phyloP scores from a whole-genome alignment of 2,329 filamentous ascomycete genomes.

The Scleromitrula shiraiana region DNA sequence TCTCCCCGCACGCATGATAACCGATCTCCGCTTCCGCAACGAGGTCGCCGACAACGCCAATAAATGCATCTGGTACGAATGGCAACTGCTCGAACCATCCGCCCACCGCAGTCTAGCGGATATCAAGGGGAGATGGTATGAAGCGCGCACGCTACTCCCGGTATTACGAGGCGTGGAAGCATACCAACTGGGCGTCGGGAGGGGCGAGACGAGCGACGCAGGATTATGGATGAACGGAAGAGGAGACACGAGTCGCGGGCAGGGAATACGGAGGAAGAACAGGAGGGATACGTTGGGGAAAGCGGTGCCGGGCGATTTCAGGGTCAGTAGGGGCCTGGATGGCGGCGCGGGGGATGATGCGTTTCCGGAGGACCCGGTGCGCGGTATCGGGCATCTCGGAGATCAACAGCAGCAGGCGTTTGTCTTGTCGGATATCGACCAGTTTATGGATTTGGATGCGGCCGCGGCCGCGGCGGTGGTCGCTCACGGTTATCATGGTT shows the following conservation, averaged over 20 bases:
- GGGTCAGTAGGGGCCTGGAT: constrained; percentile 29
- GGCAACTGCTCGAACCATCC: constrained; percentile 25
- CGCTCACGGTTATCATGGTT: no score
- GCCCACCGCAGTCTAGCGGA: constrained; percentile 34
- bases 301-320: constrained; percentile 29
- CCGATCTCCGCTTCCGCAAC: constrained; percentile 35
- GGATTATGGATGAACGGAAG: constrained; percentile 40
- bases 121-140: constrained; percentile 54
- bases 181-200: constrained; percentile 29
- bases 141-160: constrained; percentile 42
- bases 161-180: constrained; percentile 26
- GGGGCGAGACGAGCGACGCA: constrained; percentile 34
- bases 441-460: constrained; percentile 14
- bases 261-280: constrained; percentile 26
- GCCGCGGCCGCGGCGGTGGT: no score
- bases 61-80: constrained; percentile 26
- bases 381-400: no score
- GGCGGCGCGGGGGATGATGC: constrained; percentile 22
- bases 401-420: background rate
- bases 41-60: constrained; percentile 36
- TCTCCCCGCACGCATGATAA: constrained; percentile 39
- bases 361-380: constrained; percentile 24
- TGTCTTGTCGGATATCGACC: constrained; percentile 12
- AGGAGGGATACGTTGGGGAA: constrained; percentile 28
- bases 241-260: constrained; percentile 31